Evolutionary conservation across 2,329 filamentous ascomycete genomes (phyloP), one percentile per base, ranked within the genome.

Genomic region (Penicillium sp.): DNA sequence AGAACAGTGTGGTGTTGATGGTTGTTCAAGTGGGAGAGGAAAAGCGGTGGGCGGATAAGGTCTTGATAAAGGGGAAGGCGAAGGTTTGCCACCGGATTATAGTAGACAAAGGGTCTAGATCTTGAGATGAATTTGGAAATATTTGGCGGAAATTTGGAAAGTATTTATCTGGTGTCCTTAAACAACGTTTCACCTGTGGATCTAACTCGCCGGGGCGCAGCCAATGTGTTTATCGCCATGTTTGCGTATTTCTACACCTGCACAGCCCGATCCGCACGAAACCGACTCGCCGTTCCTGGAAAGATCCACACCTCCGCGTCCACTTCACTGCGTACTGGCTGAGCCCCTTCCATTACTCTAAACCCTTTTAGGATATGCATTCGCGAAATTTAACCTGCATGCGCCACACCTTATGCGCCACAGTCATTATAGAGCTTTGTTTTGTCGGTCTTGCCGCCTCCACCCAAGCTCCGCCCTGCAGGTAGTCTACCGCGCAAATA

Each of bases 51-150:
- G 56, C 48, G 56, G 61, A 57, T 57, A 57, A 58, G 54, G 46
- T 41, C 9, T 56, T 58, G 59, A 59, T 57, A 59, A 56, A 58
- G 55, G 46, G 22, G 31, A n/a, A 33, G 39, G 52, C 52, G 53
- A 29, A 41, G 19, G 39, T 41, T 41, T 41, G 63, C 63, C 63
- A 66, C 63, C 53, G 51, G 57, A 61, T 62, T 57, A 58, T 48
- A 46, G 39, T 24, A 41, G 39, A 13, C 4, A 14, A 14, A 13
- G 6, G 45, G 48, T 58, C 56, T 48, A 49, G 52, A 50, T 21
- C 43, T 58, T 41, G 13, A 22, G 49, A 19, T 29, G 7, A 31
- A 45, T 8, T 14, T 16, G 41, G 21, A 50, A 50, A 41, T 3
- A 14, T 37, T 22, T 21, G 8, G 31, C 9, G 33, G 6, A n/a